Evolutionary conservation across 805 yeast genomes (phyloP), one percentile per base, ranked within the genome.

Genomic region (Lipomyces spencermartinsiae): DNA sequence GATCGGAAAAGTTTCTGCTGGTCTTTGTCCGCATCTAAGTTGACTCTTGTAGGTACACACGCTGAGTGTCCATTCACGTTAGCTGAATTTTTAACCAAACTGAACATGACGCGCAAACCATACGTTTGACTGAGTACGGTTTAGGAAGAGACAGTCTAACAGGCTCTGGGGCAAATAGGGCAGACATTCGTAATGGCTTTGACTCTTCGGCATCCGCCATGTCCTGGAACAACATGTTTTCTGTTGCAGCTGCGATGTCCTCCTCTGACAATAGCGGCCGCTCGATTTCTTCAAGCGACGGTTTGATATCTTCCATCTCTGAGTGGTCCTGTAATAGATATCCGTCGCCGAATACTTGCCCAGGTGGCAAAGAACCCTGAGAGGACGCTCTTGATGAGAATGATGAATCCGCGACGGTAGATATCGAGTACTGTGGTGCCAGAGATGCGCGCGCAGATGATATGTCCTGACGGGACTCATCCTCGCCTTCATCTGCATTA

Each of bases 1-100:
- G 67, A 71, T 39, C 64, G 55, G 54, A 62, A 71, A 12, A 64
- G 62, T 34, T 83, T 84, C 58, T 85, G 78, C 63, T 87, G 85
- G 75, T 91, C 97, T 6, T 83, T 75, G 46, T 85, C 91, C 0
- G 87, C 82, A 67, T 91, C 94, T 31, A 91, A 80, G 3, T 81
- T 77, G 31, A 87, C 73, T 64, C 87, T 85, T 8, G 87, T 82
- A 0, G 97, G 95, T 0, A 76, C 71, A 29, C 79, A 74, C 76
- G 78, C 59, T 53, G 34, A 49, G 14, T 25, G 31, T 53, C 33
- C 56, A 7, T 4, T 46, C 55, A 55, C 33, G 39, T 25, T 55
- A 54, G 35, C 34, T 55, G 19, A 33, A 12, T 16, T 37, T 19
- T 25, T 43, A 14, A 31, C 55, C 31, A 59, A 10, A 33, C n/a